Conservation (phyloP, 306 rosid genomes). For the Abrus precatorius region DNA sequence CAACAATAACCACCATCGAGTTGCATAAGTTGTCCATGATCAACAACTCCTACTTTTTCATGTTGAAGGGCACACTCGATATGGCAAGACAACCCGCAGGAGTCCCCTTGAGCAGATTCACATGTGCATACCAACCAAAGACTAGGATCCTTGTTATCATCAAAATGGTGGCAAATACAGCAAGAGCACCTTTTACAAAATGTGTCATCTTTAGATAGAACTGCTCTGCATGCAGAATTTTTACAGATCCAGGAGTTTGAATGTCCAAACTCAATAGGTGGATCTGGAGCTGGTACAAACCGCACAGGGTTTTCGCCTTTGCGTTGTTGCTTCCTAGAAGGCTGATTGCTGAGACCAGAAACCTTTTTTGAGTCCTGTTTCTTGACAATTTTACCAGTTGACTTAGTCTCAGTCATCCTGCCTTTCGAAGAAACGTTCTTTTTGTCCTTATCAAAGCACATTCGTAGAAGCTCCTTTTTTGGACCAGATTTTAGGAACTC, state of each 20-base stretch:
- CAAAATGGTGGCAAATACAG: conserved; percentile 95
- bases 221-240: conserved; percentile 97
- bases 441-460: conserved; percentile 72
- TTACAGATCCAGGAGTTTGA: conserved; percentile 91
- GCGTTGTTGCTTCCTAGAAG: conserved; percentile 79
- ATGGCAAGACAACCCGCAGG: conserved; percentile 96
- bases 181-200: conserved; percentile 99
- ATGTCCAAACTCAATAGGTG: conserved; percentile 75
- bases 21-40: conserved; percentile 98
- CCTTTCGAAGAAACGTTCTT: conserved; percentile 61
- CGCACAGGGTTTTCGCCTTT: conserved; percentile 90
- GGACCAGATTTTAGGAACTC: conserved; percentile 81
- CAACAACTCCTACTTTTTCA: conserved; percentile 95
- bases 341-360: conserved; percentile 67
- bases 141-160: conserved; percentile 99
- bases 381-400: conserved; percentile 68
- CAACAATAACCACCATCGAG: conserved; percentile 99
- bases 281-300: conserved; percentile 65
- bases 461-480: conserved; percentile 73
- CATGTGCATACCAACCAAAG: conserved; percentile 97
- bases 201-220: conserved; percentile 86
- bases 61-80: conserved; percentile 95
- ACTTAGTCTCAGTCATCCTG: conserved; percentile 71
- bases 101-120: conserved; percentile 82
- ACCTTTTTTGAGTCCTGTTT: conserved; percentile 80